Evolutionary conservation across 176 grass and related monocot genomes (phyloP).

Genomic region (Zea mays): Zm-B73-REFERENCE-NAM-5.0 NC_050101.1:134507501-134508000

Average conservation of each 20-base stretch:
- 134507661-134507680: slow-evolving; percentile 81
- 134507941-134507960: background rate
- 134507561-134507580: slow-evolving; percentile 44
- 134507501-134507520: slow-evolving; percentile 81
- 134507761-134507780: slow-evolving; percentile 14
- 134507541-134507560: slow-evolving; percentile 51
- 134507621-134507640: slow-evolving; percentile 21
- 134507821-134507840: background rate
- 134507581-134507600: too few relatives aligned
- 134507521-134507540: slow-evolving; percentile 84
- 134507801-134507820: slow-evolving; percentile 41
- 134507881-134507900: slow-evolving; percentile 37
- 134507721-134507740: slow-evolving; percentile 39
- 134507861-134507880: background rate
- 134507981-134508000: too few relatives aligned
- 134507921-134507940: background rate
- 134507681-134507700: slow-evolving; percentile 76
- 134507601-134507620: background rate
- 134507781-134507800: slow-evolving; percentile 49
- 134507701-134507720: slow-evolving; percentile 25
- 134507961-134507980: background rate
- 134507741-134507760: background rate
- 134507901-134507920: slow-evolving; percentile 17
- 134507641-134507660: slow-evolving; percentile 91
- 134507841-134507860: background rate